Evolutionary conservation across 2,329 filamentous ascomycete genomes (phyloP), one percentile per base, ranked within the genome.

Genomic region (Arthrocladium fulminans): DNA sequence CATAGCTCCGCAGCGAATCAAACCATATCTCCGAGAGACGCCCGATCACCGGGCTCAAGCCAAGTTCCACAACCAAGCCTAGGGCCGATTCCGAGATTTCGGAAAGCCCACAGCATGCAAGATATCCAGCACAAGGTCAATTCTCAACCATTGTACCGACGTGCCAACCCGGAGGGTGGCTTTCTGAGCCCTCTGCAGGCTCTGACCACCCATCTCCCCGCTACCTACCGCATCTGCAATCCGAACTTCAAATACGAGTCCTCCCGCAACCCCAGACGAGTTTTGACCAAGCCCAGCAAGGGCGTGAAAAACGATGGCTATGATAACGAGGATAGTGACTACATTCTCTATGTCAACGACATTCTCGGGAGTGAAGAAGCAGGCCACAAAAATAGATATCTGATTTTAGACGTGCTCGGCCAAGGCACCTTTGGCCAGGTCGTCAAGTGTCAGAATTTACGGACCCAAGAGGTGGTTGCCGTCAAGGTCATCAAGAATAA

Each of bases 401-500:
- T 97, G 54, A 98, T 98, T 60, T 76, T 98, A 47, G 92, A 98
- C 68, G 92, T 98, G 24, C 76, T 98, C 47, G 92, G 92, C 17
- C 92, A 98, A 67, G 92, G 92, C 48, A 98, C 92, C 0, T 98
- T 98, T 64, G 92, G 92, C 6, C 92, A 98, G 70, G 92, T 98
- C 25, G 92, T 98, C 52, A 98, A 98, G 67, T 98, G 92, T 64
- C 92, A 98, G 67, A 98, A 98, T 61, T 70, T 98, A 60, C 96
- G 95, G 71, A 97, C 92, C 0, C 89, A 96, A 65, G 92, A 98
- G 68, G 92, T 98, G 32, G 92, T 98, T 38, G 92, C 92, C 2
- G 92, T 98, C 58, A 98, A 98, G 70, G 92, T 98, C 47, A 92
- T 98, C 71, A 98, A 98, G 72, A 98, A 98, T 68, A 83, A 90